Base-by-base conservation (phyloP, 805 yeast species). In the Saccharomycopsis amapae region DNA sequence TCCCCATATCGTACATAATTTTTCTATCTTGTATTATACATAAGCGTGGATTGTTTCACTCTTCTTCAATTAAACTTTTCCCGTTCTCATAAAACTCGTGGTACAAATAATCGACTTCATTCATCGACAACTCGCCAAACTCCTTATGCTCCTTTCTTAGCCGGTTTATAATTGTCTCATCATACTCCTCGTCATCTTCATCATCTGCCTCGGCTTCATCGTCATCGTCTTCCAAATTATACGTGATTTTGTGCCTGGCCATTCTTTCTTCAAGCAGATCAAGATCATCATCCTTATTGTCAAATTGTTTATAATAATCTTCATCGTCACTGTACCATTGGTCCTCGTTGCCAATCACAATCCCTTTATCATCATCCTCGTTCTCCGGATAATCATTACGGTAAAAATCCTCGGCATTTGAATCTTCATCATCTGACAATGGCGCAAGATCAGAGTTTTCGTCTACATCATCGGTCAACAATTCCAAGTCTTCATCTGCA, bases 311-410 rank as follows among this genome's bases (percentile, higher is more conserved):
- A 4, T 44, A 31, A 12, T 44, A 60, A 18, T 56, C 63, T 24
- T 63, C 67, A n/a, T 61, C 67, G 4, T 58, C 58, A n/a, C 63
- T 69, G 32, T 61, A 62, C 13, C 63, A 64, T 44, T 55, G 67
- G 3, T 58, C 69, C 15, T 61, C 66, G 20, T 62, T 63, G 9
- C 66, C 66, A 37, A 62, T 60, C 3, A 64, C 52, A 19, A 67
- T 54, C 1, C 69, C 60, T 45, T 53, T 39, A 54, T 65, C 79
- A 7, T 78, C 87, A 56, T 85, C 90, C 52, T 87, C 96, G 58
- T 89, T 96, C 38, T 87, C 95, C 0, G 97, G 97, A 58, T 90
- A 90, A 58, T 90, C 97, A 62, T 93, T 90, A 56, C 79, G 78
- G 60, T 90, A 90, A 58, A 80, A 89, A 45, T 85, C 87, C 64